phyloP scores from a whole-genome alignment of 2,329 filamentous ascomycete genomes.

The Leptosphaerulina australis region DNA sequence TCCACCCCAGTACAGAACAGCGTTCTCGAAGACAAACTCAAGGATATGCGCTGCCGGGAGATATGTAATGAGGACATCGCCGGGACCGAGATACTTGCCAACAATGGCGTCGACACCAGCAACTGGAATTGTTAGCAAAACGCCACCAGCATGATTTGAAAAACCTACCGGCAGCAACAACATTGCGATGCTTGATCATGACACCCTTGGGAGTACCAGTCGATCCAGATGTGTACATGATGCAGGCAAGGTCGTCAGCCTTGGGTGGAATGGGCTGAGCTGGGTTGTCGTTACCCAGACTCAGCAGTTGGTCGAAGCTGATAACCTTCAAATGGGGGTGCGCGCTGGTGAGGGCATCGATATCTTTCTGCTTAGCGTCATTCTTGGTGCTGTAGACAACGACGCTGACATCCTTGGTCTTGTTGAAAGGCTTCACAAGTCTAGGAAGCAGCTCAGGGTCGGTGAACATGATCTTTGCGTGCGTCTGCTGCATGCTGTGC shows the following conservation, averaged over 20 bases:
- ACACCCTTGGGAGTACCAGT: conserved; percentile 91
- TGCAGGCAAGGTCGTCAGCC: conserved; percentile 79
- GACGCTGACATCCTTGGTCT: conserved; percentile 61
- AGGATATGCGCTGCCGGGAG: conserved; percentile 94
- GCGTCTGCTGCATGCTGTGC: conserved; percentile 83
- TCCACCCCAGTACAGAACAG: conserved; percentile 85
- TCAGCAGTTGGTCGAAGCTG: conserved; percentile 62
- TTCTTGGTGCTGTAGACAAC: conserved; percentile 65
- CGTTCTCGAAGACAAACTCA: conserved; percentile 94
- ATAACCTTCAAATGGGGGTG: conserved; percentile 60
- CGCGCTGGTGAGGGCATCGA: conserved; percentile 60
- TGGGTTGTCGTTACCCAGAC: conserved; percentile 67
- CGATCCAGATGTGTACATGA: conserved; percentile 84
- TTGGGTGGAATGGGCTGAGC: conserved; percentile 73
- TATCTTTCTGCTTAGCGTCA: conserved; percentile 58
- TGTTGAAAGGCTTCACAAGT: conserved; percentile 60
- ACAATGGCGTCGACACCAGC: conserved; percentile 82
- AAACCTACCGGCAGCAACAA: conserved; percentile 74
- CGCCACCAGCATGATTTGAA: background rate
- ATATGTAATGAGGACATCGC: conserved; percentile 84
- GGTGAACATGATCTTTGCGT: conserved; percentile 81
- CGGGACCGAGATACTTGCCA: conserved; percentile 75
- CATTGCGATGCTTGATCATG: conserved; percentile 77
- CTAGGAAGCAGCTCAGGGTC: conserved; percentile 74
- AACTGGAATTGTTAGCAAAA: conserved; percentile 51